Percentiles rank a stretch among this genome's conserved stretches.
phyloP scores from a whole-genome alignment of 345 rosid species.

The Psidium guajava region DNA sequence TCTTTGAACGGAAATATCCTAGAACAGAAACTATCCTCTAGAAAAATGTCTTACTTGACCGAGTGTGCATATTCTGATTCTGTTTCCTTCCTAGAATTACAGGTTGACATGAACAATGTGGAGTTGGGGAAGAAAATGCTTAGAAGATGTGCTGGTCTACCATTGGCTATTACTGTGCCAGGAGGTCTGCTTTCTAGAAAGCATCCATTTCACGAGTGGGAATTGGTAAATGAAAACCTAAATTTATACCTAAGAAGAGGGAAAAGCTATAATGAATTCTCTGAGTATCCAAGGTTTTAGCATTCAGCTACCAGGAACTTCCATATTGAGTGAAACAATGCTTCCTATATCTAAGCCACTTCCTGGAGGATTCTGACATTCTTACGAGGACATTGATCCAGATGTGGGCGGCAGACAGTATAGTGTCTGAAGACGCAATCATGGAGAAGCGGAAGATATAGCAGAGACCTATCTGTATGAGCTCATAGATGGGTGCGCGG shows the following conservation, averaged over 20 bases:
- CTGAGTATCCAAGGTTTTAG: conserved; percentile 3
- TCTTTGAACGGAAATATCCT: neutral
- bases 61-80: neutral
- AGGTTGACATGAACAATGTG: conserved; percentile 2
- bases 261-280: neutral
- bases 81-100: neutral
- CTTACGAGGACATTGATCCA: conserved; percentile 20
- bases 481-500: conserved; percentile 22
- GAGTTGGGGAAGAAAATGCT: conserved; percentile 20
- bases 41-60: neutral
- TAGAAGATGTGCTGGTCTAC: conserved; percentile 22
- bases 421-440: neutral
- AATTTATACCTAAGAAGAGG: conserved; percentile 3
- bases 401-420: conserved; percentile 35
- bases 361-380: conserved; percentile 27
- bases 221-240: conserved; percentile 8
- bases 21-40: neutral
- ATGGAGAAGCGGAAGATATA: conserved; percentile 12
- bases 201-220: conserved; percentile 8
- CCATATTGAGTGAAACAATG: conserved; percentile 12
- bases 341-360: conserved; percentile 20
- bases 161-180: conserved; percentile 24
- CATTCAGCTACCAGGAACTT: conserved; percentile 17
- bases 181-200: conserved; percentile 27
- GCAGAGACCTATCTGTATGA: conserved; percentile 15